These are phyloP conservation scores for Porcisia deanei DNA, from an alignment of 208 protist genomes.

Conservation along the genomic window DNA sequence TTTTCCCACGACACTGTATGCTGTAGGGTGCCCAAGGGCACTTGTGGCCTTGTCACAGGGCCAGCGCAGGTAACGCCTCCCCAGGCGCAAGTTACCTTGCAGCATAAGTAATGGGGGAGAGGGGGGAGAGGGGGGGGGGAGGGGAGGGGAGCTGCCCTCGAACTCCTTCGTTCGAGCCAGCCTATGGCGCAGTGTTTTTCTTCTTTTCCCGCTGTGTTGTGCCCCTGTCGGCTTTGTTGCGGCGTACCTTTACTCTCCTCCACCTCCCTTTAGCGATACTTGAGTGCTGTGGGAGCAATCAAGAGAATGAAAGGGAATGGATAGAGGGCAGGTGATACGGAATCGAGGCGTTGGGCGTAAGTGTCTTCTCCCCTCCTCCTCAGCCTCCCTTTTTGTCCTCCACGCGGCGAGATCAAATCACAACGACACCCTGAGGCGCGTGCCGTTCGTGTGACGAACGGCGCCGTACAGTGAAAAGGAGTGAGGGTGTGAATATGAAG, in stretches of 20 bases:
- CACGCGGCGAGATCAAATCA: background rate
- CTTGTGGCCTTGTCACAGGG: background rate
- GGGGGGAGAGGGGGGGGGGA: no score
- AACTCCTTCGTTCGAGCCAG: no score
- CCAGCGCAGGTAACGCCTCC: background rate
- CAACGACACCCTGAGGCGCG: background rate
- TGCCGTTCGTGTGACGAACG: no score
- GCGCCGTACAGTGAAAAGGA: no score
- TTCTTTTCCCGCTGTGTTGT: no score
- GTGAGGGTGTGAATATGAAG: background rate
- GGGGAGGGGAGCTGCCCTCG: no score
- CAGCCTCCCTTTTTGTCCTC: background rate
- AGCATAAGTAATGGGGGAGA: background rate
- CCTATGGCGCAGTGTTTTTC: no score
- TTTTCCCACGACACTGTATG: background rate
- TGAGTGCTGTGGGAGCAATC: background rate
- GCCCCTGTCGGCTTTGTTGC: no score
- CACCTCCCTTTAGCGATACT: background rate
- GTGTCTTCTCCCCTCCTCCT: background rate
- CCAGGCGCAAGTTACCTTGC: background rate
- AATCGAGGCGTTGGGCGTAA: background rate
- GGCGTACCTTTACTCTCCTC: no score
- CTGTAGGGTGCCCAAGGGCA: constrained; percentile 2
- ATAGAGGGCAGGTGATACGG: background rate
- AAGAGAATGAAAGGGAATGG: background rate